Evolutionary conservation across 2,329 filamentous ascomycete genomes (phyloP), one percentile per base, ranked within the genome.

Genomic region (Pseudogymnoascus sp.): DNA sequence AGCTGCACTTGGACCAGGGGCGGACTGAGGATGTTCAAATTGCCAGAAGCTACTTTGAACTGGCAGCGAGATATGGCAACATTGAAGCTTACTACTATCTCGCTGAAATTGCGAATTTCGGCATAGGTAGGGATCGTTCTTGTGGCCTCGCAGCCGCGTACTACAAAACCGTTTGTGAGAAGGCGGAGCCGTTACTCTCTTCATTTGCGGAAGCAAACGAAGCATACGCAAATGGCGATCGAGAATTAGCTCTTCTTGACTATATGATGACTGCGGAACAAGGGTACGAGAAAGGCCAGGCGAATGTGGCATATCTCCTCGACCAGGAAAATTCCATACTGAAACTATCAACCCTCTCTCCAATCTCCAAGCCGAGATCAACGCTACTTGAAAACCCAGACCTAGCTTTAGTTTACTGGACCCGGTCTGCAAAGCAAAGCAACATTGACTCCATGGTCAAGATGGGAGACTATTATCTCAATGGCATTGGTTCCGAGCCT

Each of bases 381-480:
- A 68, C 78, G 8, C 69, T 84, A 28, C 75, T 86, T 20, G 77
- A 78, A 58, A 84, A 88, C 70, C 78, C 84, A 0, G 77, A 80
- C 2, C 75, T 74, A 35, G 72, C 71, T 57, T 80, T 99, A 58
- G 87, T 96, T 36, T 94, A 96, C 76, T 99, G 92, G 90, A 97
- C 93, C 0, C 86, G 94, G 36, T 97, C 93, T 8, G 92, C 94
- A 2, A 89, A 91, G 66, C 95, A 99, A 72, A 84, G 87, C 54
- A 99, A 99, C 67, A 88, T 96, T 50, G 94, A 99, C 74, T 90
- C 92, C 0, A 81, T 96, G 65, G 89, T 99, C 66, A 99, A 99
- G 76, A 96, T 97, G 89, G 94, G 94, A 38, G 95, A 99, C 75
- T 97, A 97, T 74, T 97, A 99, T 73, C 86, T 96, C 33, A 76